Conservation (phyloP, 345 rosid species). For the Salix exigua region DNA sequence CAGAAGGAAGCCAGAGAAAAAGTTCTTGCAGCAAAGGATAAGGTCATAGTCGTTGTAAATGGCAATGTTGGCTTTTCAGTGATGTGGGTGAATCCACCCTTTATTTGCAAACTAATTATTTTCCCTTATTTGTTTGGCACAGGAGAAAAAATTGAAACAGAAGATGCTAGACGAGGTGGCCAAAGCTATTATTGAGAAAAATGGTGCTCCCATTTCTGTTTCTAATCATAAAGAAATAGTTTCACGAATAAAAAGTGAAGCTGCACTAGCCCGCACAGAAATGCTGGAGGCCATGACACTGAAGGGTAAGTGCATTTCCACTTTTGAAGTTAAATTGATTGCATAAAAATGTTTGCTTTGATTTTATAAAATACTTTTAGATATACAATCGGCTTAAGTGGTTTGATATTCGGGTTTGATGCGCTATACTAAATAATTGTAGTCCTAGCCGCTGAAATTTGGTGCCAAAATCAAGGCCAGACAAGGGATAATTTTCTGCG, state of each 20-base stretch:
- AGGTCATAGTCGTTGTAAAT: constrained; percentile 36
- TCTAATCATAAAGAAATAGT: constrained; percentile 47
- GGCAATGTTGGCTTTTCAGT: background rate
- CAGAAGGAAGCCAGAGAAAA: constrained; percentile 52
- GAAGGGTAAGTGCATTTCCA: constrained; percentile 35
- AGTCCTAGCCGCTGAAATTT: background rate
- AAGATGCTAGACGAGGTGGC: constrained; percentile 55
- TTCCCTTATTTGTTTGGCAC: constrained; percentile 4
- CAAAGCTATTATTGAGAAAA: constrained; percentile 43
- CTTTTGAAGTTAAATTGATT: background rate
- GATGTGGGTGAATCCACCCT: background rate
- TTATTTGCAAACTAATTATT: background rate
- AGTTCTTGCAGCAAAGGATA: constrained; percentile 49
- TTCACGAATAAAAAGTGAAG: constrained; percentile 47
- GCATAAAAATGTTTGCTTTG: background rate
- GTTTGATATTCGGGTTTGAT: background rate
- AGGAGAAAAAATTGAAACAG: constrained; percentile 61
- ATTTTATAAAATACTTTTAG: background rate
- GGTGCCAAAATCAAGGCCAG: background rate
- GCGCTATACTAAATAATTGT: background rate
- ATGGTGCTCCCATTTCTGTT: constrained; percentile 43
- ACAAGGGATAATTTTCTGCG: background rate
- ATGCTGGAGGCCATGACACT: constrained; percentile 32
- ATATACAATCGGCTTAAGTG: background rate
- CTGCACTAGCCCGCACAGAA: constrained; percentile 48